Evolutionary conservation across 1,139 yeast species (phyloP).

Genomic region (Zygoascus meyerae): DNA sequence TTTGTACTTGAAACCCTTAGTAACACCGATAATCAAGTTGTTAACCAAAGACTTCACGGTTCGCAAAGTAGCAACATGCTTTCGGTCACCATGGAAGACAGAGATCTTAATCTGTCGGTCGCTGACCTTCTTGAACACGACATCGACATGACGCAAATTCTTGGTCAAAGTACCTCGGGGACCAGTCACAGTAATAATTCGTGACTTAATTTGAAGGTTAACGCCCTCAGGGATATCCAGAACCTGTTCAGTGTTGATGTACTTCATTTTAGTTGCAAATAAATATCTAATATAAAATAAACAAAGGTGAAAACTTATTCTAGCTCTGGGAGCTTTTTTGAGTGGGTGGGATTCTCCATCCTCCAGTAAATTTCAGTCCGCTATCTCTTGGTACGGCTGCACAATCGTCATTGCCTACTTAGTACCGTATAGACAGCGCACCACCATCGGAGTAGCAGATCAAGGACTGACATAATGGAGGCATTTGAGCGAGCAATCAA

Average conservation of each 20-base stretch:
- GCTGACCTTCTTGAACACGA: slow-evolving; percentile 76
- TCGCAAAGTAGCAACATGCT: slow-evolving; percentile 99
- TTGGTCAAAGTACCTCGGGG: slow-evolving; percentile 96
- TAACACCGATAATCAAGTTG: slow-evolving; percentile 97
- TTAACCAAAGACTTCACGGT: slow-evolving; percentile 93
- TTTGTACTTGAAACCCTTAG: slow-evolving; percentile 99
- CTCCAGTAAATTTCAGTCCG: slow-evolving; percentile 4
- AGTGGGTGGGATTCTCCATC: slow-evolving; percentile 3
- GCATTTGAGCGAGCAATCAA: slow-evolving; percentile 59
- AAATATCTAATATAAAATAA: not conserved
- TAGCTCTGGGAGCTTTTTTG: not conserved
- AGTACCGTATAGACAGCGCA: not conserved
- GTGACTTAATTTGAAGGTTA: slow-evolving; percentile 84
- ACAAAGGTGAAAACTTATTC: slow-evolving; percentile 5
- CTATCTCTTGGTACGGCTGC: not conserved
- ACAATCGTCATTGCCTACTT: not conserved
- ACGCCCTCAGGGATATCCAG: slow-evolving; percentile 95
- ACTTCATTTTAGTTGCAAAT: slow-evolving; percentile 57
- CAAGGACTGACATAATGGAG: slow-evolving; percentile 6
- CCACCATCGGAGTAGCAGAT: not conserved
- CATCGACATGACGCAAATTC: slow-evolving; percentile 92
- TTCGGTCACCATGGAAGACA: slow-evolving; percentile 99
- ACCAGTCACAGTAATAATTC: slow-evolving; percentile 86
- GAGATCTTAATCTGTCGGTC: slow-evolving; percentile 74
- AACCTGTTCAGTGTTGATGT: slow-evolving; percentile 89